Base-by-base conservation (phyloP, 208 protist genomes). In the Wallacemonas sp. region DNA sequence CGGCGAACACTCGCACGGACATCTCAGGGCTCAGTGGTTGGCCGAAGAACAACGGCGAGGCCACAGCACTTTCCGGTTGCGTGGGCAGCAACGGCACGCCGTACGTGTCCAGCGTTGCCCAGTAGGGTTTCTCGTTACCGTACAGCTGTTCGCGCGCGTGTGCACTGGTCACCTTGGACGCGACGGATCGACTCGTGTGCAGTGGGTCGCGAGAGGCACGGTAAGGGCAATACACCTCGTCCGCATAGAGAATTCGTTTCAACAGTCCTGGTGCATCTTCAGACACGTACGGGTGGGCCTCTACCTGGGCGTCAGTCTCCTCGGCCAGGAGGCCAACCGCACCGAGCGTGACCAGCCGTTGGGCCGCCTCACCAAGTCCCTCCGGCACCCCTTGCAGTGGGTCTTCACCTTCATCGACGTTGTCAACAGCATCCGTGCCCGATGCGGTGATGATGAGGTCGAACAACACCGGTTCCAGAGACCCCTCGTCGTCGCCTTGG, bases 211-310 rank as follows among this genome's bases (percentile, higher is more conserved):
- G 73, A 15, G 68, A 53, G n/a, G 62, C 36, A 13, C 85, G 70
- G 58, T 86, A 87, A 1, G 89, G 89, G 9, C 78, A 91, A 74
- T 95, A 95, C 38, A 83, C 64, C 12, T 76, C 79, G 10, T 77
- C 29, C 0, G 79, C 77, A 46, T 95, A 95, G 12, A 91, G 55
- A 2, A 76, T 79, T 2, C 82, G 75, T 5, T 62, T 39, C 37
- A 95, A 55, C 1, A 87, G 68, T 0, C 77, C 76, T 0, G 89
- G 85, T 0, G 85, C 73, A 1, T 71, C 52, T 3, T 44, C 36
- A 1, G 81, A 71, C 41, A 81, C 57, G 66, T 95, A 95, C 26
- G 72, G 54, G 0, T 80, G 32, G 19, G 45, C 36, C 44, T 54
- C 50, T 13, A 76, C 36, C 0, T 73, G 54, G 1, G 60, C 63